Evolutionary conservation across 331 rosid species (phyloP).

Genomic region (Phaseolus coccineus): DNA sequence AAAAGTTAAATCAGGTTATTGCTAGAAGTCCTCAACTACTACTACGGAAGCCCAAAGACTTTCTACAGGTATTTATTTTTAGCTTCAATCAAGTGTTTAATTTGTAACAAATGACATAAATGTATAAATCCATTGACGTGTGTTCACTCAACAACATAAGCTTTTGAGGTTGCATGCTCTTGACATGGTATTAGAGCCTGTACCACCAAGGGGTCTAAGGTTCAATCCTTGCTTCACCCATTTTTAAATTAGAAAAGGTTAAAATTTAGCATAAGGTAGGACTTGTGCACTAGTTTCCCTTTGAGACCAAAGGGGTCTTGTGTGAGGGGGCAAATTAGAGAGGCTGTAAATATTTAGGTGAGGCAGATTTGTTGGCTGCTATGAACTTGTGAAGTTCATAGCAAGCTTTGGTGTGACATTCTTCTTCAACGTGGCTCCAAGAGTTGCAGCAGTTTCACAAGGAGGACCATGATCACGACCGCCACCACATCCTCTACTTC

Average conservation of each 20-base stretch:
- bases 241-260: not conserved
- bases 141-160: not conserved
- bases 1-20: constrained; percentile 70
- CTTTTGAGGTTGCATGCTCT: not conserved
- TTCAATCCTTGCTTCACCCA: not conserved
- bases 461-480: no score
- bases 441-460: no score
- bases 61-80: constrained; percentile 65
- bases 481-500: no score
- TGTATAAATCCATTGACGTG: not conserved
- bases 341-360: no score
- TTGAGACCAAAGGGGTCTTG: no score
- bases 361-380: no score
- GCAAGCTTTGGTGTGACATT: no score
- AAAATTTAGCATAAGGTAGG: not conserved
- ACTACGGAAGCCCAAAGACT: constrained; percentile 65
- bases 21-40: constrained; percentile 84
- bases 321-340: no score
- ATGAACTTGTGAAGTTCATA: no score
- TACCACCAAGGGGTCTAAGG: not conserved
- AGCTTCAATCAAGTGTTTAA: constrained; percentile 31
- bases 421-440: no score
- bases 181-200: not conserved
- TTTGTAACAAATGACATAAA: constrained; percentile 22
- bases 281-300: no score